These are phyloP conservation scores for Coniochaeta sp. DNA, from an alignment of 2,329 filamentous ascomycete species.

Conservation along the genomic window DNA sequence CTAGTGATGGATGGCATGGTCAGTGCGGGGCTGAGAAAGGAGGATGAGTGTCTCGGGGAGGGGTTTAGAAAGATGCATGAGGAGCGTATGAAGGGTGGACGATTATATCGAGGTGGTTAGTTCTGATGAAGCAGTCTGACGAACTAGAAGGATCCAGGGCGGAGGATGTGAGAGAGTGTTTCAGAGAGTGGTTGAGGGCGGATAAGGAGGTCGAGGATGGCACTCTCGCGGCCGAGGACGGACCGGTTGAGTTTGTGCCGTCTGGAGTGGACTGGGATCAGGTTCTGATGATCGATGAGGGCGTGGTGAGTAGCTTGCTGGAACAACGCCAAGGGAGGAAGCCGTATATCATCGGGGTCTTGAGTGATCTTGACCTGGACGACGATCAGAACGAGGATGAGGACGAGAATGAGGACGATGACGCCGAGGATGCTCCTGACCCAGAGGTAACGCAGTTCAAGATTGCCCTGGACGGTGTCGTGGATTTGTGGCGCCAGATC, in stretches of 20 bases:
- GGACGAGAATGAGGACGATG: not conserved
- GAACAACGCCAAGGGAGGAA: not conserved
- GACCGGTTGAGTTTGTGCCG: not conserved
- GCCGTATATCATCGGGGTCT: conserved; percentile 3
- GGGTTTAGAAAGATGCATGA: not conserved
- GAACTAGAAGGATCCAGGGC: not conserved
- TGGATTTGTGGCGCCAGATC: conserved; percentile 2
- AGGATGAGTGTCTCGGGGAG: not conserved
- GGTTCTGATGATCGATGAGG: conserved; percentile 1
- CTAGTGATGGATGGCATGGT: not conserved
- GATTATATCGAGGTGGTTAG: not conserved
- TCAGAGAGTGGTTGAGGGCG: not conserved
- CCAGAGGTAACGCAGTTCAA: not conserved
- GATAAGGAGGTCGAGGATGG: not conserved
- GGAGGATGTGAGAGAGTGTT: not conserved
- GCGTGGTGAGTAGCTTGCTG: conserved; percentile 4
- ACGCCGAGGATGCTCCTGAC: not conserved
- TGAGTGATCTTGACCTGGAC: conserved; percentile 1
- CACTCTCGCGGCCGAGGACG: not conserved
- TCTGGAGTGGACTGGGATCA: not conserved
- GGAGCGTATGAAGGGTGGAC: not conserved
- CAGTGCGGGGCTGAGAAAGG: not conserved
- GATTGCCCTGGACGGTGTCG: not conserved
- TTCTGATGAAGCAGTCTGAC: not conserved
- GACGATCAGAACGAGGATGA: not conserved